Percentiles rank a stretch among this genome's conserved stretches.
phyloP scores from a whole-genome alignment of 140 eudicot genomes.

The Oenanthe javanica region DNA sequence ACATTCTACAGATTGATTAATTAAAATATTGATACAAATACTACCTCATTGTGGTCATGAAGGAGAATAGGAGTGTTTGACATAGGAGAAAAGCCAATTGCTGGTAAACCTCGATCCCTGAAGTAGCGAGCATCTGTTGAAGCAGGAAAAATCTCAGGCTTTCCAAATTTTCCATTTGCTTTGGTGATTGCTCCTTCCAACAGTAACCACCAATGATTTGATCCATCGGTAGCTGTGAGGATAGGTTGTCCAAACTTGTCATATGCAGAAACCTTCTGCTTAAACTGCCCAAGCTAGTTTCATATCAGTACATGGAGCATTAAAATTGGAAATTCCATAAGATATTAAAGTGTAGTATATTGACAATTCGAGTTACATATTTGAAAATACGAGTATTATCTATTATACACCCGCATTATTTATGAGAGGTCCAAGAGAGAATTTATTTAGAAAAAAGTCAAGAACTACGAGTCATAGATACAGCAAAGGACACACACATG shows the following conservation, averaged over 20 bases:
- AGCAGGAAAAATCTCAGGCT: constrained; percentile 92
- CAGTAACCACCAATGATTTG: constrained; percentile 92
- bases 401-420: neutral
- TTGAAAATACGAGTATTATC: neutral
- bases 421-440: neutral
- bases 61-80: constrained; percentile 88
- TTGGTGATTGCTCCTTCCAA: constrained; percentile 62
- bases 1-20: neutral
- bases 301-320: constrained; percentile 11
- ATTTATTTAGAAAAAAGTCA: neutral
- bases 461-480: neutral
- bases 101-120: constrained; percentile 68
- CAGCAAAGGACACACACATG: neutral
- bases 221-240: constrained; percentile 54
- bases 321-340: neutral
- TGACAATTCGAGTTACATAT: neutral
- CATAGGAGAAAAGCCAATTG: constrained; percentile 97
- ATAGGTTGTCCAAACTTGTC: constrained; percentile 69
- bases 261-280: constrained; percentile 52
- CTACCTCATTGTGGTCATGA: constrained; percentile 96
- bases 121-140: constrained; percentile 96
- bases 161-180: constrained; percentile 61
- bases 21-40: neutral
- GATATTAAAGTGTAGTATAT: neutral
- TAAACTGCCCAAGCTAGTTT: constrained; percentile 60